Evolutionary conservation across 2,329 filamentous ascomycete species (phyloP).

Genomic region (Zopfia rhizophila): DNA sequence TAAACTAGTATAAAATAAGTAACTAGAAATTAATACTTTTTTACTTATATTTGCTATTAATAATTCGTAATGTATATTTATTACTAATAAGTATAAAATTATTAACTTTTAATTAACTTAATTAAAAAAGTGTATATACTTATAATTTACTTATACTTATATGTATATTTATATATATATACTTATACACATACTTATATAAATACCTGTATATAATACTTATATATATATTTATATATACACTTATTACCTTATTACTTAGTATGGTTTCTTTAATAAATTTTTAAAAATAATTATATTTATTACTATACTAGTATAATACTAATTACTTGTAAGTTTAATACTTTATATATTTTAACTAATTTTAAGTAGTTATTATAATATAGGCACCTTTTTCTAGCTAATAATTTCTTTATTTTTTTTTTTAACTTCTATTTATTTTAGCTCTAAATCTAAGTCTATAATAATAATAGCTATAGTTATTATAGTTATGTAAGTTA

Average conservation of each 20-base stretch:
- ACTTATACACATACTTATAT: too few relatives aligned
- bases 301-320: slow-evolving; percentile 3
- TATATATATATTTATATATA: too few relatives aligned
- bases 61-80: too few relatives aligned
- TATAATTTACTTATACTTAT: slow-evolving; percentile 3
- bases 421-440: slow-evolving; percentile 7
- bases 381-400: slow-evolving; percentile 8
- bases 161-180: too few relatives aligned
- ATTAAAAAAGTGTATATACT: slow-evolving; percentile 3
- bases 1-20: too few relatives aligned
- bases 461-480: slow-evolving; percentile 9
- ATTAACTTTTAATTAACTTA: slow-evolving; percentile 3
- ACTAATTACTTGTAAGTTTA: slow-evolving; percentile 3
- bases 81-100: too few relatives aligned
- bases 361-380: slow-evolving; percentile 9
- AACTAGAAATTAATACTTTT: too few relatives aligned
- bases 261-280: slow-evolving; percentile 5
- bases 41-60: too few relatives aligned
- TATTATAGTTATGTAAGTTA: slow-evolving; percentile 11
- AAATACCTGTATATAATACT: too few relatives aligned
- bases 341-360: too few relatives aligned
- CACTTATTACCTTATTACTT: slow-evolving; percentile 2
- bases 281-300: slow-evolving; percentile 9
- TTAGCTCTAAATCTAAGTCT: slow-evolving; percentile 10
- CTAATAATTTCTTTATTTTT: slow-evolving; percentile 11